phyloP scores from a whole-genome alignment of 805 yeast species.

The Candida xiaguanensis region DNA sequence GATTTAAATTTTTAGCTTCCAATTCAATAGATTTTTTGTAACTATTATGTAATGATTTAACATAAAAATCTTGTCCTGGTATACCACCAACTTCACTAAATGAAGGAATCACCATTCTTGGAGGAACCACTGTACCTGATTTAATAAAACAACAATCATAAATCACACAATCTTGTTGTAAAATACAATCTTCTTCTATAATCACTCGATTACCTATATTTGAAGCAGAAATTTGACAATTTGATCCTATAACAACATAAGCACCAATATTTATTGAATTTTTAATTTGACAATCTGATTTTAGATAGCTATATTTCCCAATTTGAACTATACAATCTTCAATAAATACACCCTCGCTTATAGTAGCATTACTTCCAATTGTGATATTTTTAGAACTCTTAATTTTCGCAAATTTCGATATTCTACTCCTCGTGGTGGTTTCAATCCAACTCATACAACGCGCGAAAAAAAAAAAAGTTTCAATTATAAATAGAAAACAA shows the following conservation, averaged over 20 bases:
- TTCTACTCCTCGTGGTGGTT: constrained; percentile 49
- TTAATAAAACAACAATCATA: constrained; percentile 52
- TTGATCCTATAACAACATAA: constrained; percentile 39
- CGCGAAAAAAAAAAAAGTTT: constrained; percentile 3
- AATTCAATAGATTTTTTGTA: constrained; percentile 34
- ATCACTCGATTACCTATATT: constrained; percentile 48
- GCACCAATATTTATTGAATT: constrained; percentile 40
- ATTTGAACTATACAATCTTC: constrained; percentile 17
- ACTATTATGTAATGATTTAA: constrained; percentile 24
- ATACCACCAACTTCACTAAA: constrained; percentile 43
- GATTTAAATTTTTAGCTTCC: constrained; percentile 28
- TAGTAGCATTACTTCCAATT: constrained; percentile 30
- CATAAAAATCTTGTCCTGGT: constrained; percentile 29
- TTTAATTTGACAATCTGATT: constrained; percentile 12
- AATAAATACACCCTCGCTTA: constrained; percentile 30
- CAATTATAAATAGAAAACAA: not conserved
- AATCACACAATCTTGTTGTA: constrained; percentile 36
- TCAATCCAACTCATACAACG: constrained; percentile 35
- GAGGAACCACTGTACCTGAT: constrained; percentile 39
- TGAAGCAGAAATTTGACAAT: constrained; percentile 29
- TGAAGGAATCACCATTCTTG: constrained; percentile 47
- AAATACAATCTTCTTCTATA: constrained; percentile 38
- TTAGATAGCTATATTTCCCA: constrained; percentile 46
- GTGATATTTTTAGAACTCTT: constrained; percentile 41
- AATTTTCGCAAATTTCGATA: constrained; percentile 36